Conservation (phyloP, 257 asterid genomes). For the Perilla frutescens region DNA sequence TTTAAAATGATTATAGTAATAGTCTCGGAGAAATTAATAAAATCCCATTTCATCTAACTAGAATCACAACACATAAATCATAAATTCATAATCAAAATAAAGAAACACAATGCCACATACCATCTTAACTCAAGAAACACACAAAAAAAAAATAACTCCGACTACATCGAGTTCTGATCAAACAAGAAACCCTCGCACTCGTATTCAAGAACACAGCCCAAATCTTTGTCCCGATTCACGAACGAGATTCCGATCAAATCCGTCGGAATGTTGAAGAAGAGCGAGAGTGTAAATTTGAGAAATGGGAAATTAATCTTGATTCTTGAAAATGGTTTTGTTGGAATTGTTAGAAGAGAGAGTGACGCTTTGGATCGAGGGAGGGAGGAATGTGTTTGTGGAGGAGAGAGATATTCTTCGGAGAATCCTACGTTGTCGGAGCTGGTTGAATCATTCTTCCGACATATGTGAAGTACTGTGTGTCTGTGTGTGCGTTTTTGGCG, state of each 20-base stretch:
- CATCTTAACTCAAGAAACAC: conserved; percentile 37
- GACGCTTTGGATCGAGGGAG: conserved; percentile 46
- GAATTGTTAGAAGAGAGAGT: conserved; percentile 36
- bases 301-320: conserved; percentile 17
- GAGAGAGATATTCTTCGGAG: conserved; percentile 47
- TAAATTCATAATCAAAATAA: not conserved
- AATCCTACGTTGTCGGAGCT: conserved; percentile 62
- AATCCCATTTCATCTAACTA: not conserved
- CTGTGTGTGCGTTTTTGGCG: conserved; percentile 41
- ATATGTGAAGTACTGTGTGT: conserved; percentile 35
- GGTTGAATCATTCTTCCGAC: conserved; percentile 64
- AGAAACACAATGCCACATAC: conserved; percentile 32
- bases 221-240: conserved; percentile 17
- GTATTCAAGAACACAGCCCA: conserved; percentile 33
- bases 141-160: conserved; percentile 14
- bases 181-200: conserved; percentile 33
- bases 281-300: conserved; percentile 13
- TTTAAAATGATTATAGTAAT: not conserved
- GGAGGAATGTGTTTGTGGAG: conserved; percentile 46
- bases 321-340: conserved; percentile 37
- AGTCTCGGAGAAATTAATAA: not conserved
- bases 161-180: conserved; percentile 36
- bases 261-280: conserved; percentile 36
- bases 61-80: too few relatives aligned
- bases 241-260: not conserved